phyloP scores from a whole-genome alignment of 805 yeast genomes.

The Metschnikowia bowlesiae region DNA sequence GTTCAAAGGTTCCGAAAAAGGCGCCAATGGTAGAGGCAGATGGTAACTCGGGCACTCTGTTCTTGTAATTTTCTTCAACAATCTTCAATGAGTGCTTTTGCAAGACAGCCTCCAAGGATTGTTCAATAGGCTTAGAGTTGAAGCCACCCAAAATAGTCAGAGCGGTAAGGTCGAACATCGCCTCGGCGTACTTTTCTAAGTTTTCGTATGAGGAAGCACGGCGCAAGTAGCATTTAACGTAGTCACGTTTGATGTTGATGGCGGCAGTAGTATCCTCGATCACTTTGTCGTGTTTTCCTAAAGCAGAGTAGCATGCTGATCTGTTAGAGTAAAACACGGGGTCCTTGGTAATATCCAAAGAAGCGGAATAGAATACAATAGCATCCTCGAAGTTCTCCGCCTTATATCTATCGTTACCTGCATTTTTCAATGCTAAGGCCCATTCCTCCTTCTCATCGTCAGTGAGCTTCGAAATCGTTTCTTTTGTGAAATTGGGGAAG shows the following conservation, averaged over 20 bases:
- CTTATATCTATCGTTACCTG: conserved; percentile 80
- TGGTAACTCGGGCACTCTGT: conserved; percentile 57
- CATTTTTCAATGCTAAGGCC: conserved; percentile 78
- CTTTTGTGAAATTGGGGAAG: conserved; percentile 53
- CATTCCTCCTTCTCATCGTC: conserved; percentile 53
- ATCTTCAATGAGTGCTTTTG: conserved; percentile 72
- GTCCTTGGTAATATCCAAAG: conserved; percentile 70
- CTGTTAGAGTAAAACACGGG: conserved; percentile 92
- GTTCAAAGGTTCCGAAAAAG: conserved; percentile 80
- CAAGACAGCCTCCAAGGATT: conserved; percentile 81
- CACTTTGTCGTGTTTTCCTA: conserved; percentile 76
- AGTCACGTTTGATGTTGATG: conserved; percentile 79
- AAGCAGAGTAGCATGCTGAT: conserved; percentile 90
- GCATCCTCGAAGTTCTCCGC: conserved; percentile 69
- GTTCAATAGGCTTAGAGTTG: conserved; percentile 71
- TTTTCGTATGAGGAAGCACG: conserved; percentile 91
- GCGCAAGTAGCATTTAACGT: conserved; percentile 86
- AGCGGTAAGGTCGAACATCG: conserved; percentile 89
- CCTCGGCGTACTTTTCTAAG: conserved; percentile 71
- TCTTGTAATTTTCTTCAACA: conserved; percentile 55
- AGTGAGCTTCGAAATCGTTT: conserved; percentile 40
- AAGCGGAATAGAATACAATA: conserved; percentile 71
- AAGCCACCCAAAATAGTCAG: conserved; percentile 82
- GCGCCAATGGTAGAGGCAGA: conserved; percentile 80
- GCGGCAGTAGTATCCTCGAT: conserved; percentile 86